These are phyloP conservation scores for Pseudogymnoascus sp. DNA, from an alignment of 2,329 filamentous ascomycete species.

Conservation along the genomic window DNA sequence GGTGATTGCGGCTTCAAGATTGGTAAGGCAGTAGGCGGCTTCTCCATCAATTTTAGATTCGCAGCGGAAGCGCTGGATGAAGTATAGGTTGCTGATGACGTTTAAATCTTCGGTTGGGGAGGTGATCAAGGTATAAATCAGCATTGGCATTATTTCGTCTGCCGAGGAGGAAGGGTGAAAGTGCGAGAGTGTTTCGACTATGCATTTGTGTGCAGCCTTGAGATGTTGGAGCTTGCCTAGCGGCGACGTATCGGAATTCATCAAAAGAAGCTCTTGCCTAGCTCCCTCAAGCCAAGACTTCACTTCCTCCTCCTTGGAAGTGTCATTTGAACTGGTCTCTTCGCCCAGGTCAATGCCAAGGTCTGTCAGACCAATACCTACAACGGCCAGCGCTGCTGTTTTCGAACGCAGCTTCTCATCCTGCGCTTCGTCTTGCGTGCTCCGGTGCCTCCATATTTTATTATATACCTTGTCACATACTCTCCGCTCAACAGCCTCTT, in stretches of 20 bases:
- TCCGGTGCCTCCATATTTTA: conserved; percentile 83
- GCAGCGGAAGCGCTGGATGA: conserved; percentile 86
- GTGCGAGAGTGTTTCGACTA: conserved; percentile 72
- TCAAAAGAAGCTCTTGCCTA: conserved; percentile 60
- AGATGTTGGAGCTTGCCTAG: conserved; percentile 85
- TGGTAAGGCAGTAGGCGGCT: conserved; percentile 91
- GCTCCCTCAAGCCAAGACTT: conserved; percentile 64
- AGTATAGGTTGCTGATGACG: conserved; percentile 88
- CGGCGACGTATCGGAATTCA: conserved; percentile 82
- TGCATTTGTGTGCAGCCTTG: conserved; percentile 82
- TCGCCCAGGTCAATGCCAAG: conserved; percentile 67
- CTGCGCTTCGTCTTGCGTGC: conserved; percentile 85
- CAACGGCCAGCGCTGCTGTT: conserved; percentile 80
- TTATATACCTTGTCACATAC: conserved; percentile 80
- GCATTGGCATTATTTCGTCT: conserved; percentile 91
- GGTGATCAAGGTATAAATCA: conserved; percentile 93
- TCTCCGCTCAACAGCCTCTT: conserved; percentile 84
- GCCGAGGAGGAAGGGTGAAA: conserved; percentile 77
- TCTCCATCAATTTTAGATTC: conserved; percentile 83
- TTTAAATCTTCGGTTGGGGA: conserved; percentile 77
- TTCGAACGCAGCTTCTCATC: conserved; percentile 93
- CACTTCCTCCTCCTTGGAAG: conserved; percentile 57
- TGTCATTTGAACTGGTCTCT: conserved; percentile 43
- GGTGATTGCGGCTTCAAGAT: conserved; percentile 86
- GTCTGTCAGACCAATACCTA: conserved; percentile 82